These are phyloP conservation scores for Hemisphaericaspora nanyangensis DNA, from an alignment of 805 yeast genomes.

Conservation along the genomic window DNA sequence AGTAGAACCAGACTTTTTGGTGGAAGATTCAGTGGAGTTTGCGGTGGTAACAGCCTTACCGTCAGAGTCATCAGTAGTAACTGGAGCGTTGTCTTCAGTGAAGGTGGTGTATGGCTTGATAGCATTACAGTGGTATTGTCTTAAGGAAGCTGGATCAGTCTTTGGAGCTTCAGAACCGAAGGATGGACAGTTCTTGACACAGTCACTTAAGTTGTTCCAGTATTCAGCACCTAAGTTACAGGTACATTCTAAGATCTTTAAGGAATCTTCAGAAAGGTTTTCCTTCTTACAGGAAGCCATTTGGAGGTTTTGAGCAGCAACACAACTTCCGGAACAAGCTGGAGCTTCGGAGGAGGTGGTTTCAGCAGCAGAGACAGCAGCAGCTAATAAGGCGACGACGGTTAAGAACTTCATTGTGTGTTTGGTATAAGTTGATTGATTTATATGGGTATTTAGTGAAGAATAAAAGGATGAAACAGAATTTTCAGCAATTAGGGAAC, in stretches of 20 bases:
- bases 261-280: not conserved
- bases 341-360: not conserved
- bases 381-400: not conserved
- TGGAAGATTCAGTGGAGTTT: not conserved
- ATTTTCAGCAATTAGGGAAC: no score
- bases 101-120: not conserved
- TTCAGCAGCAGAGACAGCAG: not conserved
- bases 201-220: slow-evolving; percentile 1
- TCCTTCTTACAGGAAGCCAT: slow-evolving; percentile 1
- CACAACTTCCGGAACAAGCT: not conserved
- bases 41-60: not conserved
- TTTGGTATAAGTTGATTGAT: no score
- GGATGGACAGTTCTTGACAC: not conserved
- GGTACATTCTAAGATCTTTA: not conserved
- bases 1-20: not conserved
- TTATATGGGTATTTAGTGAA: no score
- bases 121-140: slow-evolving; percentile 1
- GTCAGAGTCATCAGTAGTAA: not conserved
- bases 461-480: no score
- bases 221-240: slow-evolving; percentile 1
- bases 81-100: not conserved
- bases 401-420: not conserved
- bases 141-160: not conserved
- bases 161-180: slow-evolving; percentile 2
- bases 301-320: not conserved